Evolutionary conservation across 495 filamentous ascomycete species (phyloP).

Genomic region (Penicillium goetzii): DNA sequence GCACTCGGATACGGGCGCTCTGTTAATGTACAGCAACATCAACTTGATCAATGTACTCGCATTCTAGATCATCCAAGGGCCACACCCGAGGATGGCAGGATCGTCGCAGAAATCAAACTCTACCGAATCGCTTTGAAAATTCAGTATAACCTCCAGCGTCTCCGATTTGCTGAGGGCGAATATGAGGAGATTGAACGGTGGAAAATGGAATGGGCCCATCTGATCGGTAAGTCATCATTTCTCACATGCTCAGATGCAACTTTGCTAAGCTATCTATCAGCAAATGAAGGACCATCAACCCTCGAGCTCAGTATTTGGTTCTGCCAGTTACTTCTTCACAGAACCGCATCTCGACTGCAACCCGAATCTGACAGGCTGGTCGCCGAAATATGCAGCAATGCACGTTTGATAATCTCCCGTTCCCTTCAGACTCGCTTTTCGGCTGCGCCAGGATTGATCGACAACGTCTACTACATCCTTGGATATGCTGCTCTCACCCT

Average conservation of each 20-base stretch:
- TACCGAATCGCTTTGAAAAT: constrained; percentile 39
- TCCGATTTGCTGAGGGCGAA: constrained; percentile 36
- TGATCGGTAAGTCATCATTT: constrained; percentile 31
- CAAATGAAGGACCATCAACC: constrained; percentile 37
- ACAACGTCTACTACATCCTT: constrained; percentile 45
- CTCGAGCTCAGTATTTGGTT: constrained; percentile 46
- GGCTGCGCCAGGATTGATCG: constrained; percentile 38
- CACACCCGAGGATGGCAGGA: constrained; percentile 40
- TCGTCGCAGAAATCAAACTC: constrained; percentile 45
- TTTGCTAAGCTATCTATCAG: constrained; percentile 25
- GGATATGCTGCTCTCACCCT: constrained; percentile 47
- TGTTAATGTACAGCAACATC: constrained; percentile 39
- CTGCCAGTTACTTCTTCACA: constrained; percentile 44
- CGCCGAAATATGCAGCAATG: constrained; percentile 38
- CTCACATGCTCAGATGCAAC: not conserved
- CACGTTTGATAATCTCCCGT: constrained; percentile 41
- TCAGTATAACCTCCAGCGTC: constrained; percentile 35
- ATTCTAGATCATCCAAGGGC: constrained; percentile 42
- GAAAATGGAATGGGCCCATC: constrained; percentile 47
- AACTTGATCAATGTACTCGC: constrained; percentile 41
- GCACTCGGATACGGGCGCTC: constrained; percentile 44
- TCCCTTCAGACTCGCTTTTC: constrained; percentile 42
- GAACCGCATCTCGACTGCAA: constrained; percentile 37
- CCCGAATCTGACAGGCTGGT: constrained; percentile 35
- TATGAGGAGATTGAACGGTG: constrained; percentile 47